Conservation (phyloP, 306 rosid species). For the Adenanthera pavonina region DNA sequence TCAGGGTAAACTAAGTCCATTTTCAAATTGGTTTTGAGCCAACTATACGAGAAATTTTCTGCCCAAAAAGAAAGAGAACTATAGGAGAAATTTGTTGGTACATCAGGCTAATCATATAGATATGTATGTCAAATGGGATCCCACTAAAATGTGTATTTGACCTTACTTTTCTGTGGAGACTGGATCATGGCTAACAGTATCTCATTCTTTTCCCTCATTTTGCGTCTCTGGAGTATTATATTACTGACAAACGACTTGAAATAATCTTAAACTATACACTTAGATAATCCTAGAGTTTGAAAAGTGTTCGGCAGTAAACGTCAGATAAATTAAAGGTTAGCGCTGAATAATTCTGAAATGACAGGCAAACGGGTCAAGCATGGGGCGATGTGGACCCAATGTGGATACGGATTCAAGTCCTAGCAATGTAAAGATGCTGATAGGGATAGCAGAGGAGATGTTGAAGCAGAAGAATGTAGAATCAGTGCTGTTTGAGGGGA, state of each 20-base stretch:
- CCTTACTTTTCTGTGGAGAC: conserved; percentile 5
- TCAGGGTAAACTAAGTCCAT: conserved; percentile 37
- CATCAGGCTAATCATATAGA: not conserved
- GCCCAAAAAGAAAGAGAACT: not conserved
- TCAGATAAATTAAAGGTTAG: not conserved
- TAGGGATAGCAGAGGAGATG: conserved; percentile 83
- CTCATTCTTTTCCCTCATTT: not conserved
- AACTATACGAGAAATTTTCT: not conserved
- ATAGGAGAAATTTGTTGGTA: not conserved
- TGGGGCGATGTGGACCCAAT: conserved; percentile 78
- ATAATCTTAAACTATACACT: not conserved
- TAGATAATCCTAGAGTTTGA: not conserved
- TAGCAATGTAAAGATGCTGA: conserved; percentile 75
- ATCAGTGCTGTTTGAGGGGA: conserved; percentile 91
- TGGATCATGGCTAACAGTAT: not conserved
- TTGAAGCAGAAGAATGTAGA: conserved; percentile 97
- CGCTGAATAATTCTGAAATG: conserved; percentile 35
- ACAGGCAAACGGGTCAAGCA: conserved; percentile 90
- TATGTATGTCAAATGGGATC: not conserved
- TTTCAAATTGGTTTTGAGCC: conserved; percentile 13
- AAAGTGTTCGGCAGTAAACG: conserved; percentile 6
- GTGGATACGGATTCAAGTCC: conserved; percentile 81
- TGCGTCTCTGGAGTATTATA: not conserved
- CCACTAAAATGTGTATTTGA: not conserved
- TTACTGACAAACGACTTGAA: not conserved